A percentile compares a stretch with the other conserved stretches of the same genome.
These are phyloP conservation scores for Tulasnella sp. DNA, from an alignment of 768 basidiomycete species.

Conservation along the genomic window DNA sequence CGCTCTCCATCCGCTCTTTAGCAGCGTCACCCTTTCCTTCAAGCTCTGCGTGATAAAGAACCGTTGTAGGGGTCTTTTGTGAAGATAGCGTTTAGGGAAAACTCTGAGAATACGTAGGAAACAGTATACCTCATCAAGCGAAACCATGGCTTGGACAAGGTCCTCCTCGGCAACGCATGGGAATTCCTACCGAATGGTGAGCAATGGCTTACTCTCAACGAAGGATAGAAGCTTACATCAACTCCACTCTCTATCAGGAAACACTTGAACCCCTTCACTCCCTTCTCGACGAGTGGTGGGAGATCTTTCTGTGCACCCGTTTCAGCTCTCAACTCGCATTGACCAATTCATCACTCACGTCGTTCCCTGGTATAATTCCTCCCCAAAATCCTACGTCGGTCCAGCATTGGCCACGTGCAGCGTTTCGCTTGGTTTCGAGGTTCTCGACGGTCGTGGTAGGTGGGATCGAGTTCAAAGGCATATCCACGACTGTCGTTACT, in stretches of 20 bases:
- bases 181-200: conserved; percentile 64
- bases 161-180: conserved; percentile 76
- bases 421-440: conserved; percentile 64
- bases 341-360: conserved; percentile 46
- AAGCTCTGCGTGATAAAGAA: conserved; percentile 93
- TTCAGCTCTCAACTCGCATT: neutral
- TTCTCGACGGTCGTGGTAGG: conserved; percentile 85
- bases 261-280: conserved; percentile 95
- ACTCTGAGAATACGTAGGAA: conserved; percentile 18
- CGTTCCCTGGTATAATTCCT: conserved; percentile 88
- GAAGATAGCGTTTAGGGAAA: neutral
- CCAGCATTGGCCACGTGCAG: conserved; percentile 69
- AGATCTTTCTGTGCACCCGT: conserved; percentile 55
- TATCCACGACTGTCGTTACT: conserved; percentile 93
- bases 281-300: conserved; percentile 66
- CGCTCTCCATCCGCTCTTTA: neutral
- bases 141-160: conserved; percentile 63
- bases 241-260: conserved; percentile 96
- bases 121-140: conserved; percentile 56
- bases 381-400: conserved; percentile 92
- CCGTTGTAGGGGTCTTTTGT: conserved; percentile 65
- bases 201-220: neutral
- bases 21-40: conserved; percentile 43
- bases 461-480: conserved; percentile 97
- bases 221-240: conserved; percentile 53